These are phyloP conservation scores for Epichloe baconii DNA, from an alignment of 2,329 filamentous ascomycete species.

Conservation along the genomic window DNA sequence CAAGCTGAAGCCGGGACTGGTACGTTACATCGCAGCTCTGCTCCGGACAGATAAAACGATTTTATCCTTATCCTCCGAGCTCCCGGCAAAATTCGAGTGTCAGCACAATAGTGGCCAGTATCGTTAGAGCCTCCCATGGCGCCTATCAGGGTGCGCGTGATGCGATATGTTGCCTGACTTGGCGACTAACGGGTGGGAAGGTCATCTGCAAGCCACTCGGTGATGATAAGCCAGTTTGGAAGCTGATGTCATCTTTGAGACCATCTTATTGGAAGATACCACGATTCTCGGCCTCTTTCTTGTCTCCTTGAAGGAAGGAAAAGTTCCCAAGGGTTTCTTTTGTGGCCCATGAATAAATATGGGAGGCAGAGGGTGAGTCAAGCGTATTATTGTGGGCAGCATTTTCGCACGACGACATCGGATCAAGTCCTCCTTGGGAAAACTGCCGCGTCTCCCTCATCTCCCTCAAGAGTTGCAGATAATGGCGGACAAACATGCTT, in stretches of 20 bases:
- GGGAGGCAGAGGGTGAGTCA: no score
- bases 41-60: background rate
- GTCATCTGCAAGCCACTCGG: background rate
- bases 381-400: background rate
- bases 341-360: no score
- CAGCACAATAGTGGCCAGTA: background rate
- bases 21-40: slow-evolving; percentile 1
- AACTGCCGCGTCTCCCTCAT: background rate
- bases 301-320: no score
- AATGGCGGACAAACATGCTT: background rate
- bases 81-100: background rate
- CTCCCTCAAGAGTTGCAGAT: background rate
- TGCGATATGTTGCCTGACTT: background rate
- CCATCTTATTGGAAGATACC: background rate
- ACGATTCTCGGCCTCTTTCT: background rate
- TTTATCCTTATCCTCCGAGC: background rate
- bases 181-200: background rate
- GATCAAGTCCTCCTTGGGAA: background rate
- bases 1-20: background rate
- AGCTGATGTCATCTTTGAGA: no score
- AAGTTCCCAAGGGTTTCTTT: no score
- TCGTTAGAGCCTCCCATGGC: slow-evolving; percentile 2
- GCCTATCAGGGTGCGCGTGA: background rate
- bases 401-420: background rate
- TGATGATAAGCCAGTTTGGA: background rate